Evolutionary conservation across 495 filamentous ascomycete species (phyloP).

Genomic region (Lasiosphaeria miniovina): DNA sequence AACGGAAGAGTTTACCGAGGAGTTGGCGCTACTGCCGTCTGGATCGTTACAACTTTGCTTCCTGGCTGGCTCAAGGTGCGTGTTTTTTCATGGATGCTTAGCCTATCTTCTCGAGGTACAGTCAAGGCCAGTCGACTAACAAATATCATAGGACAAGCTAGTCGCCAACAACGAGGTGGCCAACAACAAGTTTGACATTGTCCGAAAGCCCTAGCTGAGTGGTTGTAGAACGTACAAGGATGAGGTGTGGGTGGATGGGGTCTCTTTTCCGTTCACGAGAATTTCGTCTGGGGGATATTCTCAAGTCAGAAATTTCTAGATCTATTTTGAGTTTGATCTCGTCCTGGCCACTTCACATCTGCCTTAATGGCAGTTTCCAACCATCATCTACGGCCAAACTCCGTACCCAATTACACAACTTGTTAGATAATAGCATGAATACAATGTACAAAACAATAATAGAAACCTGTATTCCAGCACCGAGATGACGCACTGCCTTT

Average conservation of each 20-base stretch:
- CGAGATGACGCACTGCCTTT: constrained; percentile 22
- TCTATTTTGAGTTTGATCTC: constrained; percentile 5
- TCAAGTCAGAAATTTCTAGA: not conserved
- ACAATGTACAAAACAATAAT: constrained; percentile 33
- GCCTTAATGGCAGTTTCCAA: not conserved
- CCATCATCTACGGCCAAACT: constrained; percentile 16
- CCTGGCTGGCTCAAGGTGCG: constrained; percentile 1
- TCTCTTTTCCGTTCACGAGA: too few species aligned
- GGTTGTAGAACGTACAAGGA: too few species aligned
- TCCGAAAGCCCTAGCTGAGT: too few species aligned
- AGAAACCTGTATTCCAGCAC: constrained; percentile 24
- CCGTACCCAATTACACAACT: constrained; percentile 30
- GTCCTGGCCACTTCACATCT: not conserved
- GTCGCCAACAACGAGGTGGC: too few species aligned
- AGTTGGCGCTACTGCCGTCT: not conserved
- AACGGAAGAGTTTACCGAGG: constrained; percentile 7
- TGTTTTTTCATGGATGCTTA: not conserved
- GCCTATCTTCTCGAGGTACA: too few species aligned
- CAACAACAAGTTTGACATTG: too few species aligned
- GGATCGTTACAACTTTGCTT: not conserved
- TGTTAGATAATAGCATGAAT: constrained; percentile 22
- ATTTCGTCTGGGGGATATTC: too few species aligned
- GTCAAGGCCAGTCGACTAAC: too few species aligned
- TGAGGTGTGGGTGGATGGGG: too few species aligned
- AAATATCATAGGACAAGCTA: not conserved